A percentile compares a stretch with the other conserved stretches of the same genome.
Conservation (phyloP, 139 green algal genomes). For the Chlorella ohadii region DNA sequence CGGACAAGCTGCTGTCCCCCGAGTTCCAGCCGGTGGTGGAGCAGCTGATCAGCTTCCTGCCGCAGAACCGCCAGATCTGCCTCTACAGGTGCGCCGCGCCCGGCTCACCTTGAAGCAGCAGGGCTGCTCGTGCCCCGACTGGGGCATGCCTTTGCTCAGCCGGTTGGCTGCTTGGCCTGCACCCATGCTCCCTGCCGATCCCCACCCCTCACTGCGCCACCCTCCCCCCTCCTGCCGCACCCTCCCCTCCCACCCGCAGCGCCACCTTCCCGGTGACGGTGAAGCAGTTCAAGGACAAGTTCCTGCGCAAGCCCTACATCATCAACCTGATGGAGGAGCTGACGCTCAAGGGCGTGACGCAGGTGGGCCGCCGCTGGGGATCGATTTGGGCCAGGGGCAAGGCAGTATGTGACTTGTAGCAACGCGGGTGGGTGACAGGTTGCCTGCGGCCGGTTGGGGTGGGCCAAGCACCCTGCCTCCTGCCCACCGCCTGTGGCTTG, state of each 20-base stretch:
- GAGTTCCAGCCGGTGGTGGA: constrained; percentile 98
- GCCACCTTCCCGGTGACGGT: constrained; percentile 96
- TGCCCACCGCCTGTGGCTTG: no score
- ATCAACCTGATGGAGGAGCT: constrained; percentile 99
- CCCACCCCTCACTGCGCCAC: no score
- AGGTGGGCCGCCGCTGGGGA: constrained; percentile 35
- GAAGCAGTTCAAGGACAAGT: constrained; percentile 98
- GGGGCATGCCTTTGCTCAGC: no score
- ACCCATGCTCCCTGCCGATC: no score
- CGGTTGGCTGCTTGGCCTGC: no score
- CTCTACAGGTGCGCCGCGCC: constrained; percentile 77
- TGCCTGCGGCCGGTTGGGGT: no score
- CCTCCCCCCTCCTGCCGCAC: background rate
- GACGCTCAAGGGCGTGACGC: constrained; percentile 96
- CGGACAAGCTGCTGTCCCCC: constrained; percentile 96
- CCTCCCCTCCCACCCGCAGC: constrained; percentile 3
- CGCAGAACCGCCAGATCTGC: constrained; percentile 93
- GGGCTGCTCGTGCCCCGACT: no score
- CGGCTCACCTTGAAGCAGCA: no score
- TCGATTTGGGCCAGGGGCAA: no score
- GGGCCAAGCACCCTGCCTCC: no score
- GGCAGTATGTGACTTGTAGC: no score
- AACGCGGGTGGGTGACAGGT: no score
- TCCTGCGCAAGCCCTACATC: constrained; percentile 96
- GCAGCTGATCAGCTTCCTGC: constrained; percentile 91